phyloP scores from a whole-genome alignment of 2,329 filamentous ascomycete species.

The Tolypocladium endophyticum region DNA sequence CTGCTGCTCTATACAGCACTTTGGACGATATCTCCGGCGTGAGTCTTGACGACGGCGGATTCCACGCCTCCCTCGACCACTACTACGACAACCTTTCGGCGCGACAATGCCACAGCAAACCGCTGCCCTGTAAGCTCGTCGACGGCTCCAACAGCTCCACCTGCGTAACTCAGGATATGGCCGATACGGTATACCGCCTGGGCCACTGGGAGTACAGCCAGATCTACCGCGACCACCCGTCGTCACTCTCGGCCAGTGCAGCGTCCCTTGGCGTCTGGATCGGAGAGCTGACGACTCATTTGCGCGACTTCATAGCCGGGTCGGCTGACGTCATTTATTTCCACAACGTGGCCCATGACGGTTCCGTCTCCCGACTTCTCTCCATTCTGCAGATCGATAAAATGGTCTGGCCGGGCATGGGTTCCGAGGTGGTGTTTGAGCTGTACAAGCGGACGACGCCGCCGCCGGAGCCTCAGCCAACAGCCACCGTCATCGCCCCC shows the following conservation, averaged over 20 bases:
- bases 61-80: constrained; percentile 66
- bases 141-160: constrained; percentile 31
- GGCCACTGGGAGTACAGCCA: constrained; percentile 75
- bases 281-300: constrained; percentile 57
- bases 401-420: constrained; percentile 85
- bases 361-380: constrained; percentile 56
- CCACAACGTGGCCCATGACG: constrained; percentile 77
- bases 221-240: constrained; percentile 58
- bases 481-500: constrained; percentile 7
- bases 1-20: constrained; percentile 40
- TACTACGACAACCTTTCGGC: constrained; percentile 80
- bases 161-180: constrained; percentile 53
- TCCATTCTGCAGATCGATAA: constrained; percentile 59
- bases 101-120: constrained; percentile 63
- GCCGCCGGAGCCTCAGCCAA: constrained; percentile 5
- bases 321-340: constrained; percentile 39
- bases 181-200: constrained; percentile 62
- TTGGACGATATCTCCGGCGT: constrained; percentile 64
- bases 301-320: constrained; percentile 42
- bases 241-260: constrained; percentile 51
- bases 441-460: constrained; percentile 38
- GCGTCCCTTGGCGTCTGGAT: constrained; percentile 62
- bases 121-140: constrained; percentile 56
- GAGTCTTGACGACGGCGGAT: constrained; percentile 40
- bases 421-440: constrained; percentile 68